phyloP scores from a whole-genome alignment of 176 grass and related monocot species.

The Carex pumila region DNA sequence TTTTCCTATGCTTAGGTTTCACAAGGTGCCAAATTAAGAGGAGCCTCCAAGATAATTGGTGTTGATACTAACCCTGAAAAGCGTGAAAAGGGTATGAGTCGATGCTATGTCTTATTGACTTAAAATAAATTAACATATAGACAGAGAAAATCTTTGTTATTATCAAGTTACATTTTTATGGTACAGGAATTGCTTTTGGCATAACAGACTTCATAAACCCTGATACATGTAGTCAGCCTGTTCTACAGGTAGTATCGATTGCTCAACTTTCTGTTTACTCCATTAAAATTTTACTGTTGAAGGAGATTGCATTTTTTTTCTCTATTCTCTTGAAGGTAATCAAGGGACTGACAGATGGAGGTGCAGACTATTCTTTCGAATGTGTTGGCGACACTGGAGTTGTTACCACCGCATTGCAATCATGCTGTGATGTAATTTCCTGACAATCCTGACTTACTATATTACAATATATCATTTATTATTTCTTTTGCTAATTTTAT shows the following conservation, averaged over 20 bases:
- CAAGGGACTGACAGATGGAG: slow-evolving; percentile 72
- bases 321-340: slow-evolving; percentile 48
- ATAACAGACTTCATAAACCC: slow-evolving; percentile 83
- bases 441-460: not conserved
- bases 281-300: not conserved
- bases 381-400: slow-evolving; percentile 81
- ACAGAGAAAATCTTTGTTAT: not conserved
- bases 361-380: slow-evolving; percentile 91
- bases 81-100: slow-evolving; percentile 57
- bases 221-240: slow-evolving; percentile 49
- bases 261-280: not conserved
- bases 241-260: slow-evolving; percentile 69
- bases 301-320: not conserved
- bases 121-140: not conserved
- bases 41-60: slow-evolving; percentile 79
- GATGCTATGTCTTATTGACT: not conserved
- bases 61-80: slow-evolving; percentile 86
- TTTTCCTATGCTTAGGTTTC: slow-evolving; percentile 53
- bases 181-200: slow-evolving; percentile 75
- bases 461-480: slow-evolving; percentile 16
- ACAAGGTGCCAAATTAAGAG: slow-evolving; percentile 82
- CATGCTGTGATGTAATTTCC: slow-evolving; percentile 79
- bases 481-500: slow-evolving; percentile 4
- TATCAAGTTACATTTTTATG: slow-evolving; percentile 35
- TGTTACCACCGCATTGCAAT: slow-evolving; percentile 77